phyloP scores from a whole-genome alignment of 441 rosid genomes.

The Erodium texanum region DNA sequence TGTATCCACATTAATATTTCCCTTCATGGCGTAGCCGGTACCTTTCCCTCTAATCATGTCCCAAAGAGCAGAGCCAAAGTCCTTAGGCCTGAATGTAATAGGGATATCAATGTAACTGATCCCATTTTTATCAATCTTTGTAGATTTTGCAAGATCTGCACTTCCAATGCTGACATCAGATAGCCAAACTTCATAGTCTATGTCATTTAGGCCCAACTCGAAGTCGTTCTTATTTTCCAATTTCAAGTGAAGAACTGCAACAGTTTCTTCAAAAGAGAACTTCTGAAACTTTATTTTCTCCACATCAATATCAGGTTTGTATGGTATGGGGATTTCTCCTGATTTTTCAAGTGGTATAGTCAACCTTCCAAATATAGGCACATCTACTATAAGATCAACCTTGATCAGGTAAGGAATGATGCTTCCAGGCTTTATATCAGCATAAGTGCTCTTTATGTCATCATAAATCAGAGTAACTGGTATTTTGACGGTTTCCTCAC shows the following conservation, averaged over 20 bases:
- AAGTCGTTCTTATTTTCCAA: conserved; percentile 81
- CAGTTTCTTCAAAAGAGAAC: conserved; percentile 78
- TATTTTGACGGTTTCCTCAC: conserved; percentile 86
- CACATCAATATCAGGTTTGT: conserved; percentile 78
- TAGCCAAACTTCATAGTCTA: conserved; percentile 85
- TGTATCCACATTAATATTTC: conserved; percentile 67
- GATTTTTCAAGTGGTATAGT: conserved; percentile 78
- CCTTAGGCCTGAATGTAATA: conserved; percentile 79
- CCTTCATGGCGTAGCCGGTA: conserved; percentile 78
- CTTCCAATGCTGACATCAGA: conserved; percentile 57
- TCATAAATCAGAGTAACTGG: conserved; percentile 71
- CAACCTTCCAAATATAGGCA: conserved; percentile 74
- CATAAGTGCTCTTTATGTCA: conserved; percentile 68
- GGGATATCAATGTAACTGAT: conserved; percentile 49
- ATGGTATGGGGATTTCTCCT: conserved; percentile 90
- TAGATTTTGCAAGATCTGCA: conserved; percentile 54
- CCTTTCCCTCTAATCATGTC: conserved; percentile 95
- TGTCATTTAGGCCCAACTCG: conserved; percentile 65
- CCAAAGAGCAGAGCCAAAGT: conserved; percentile 91
- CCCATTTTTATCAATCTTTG: conserved; percentile 64
- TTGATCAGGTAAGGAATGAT: conserved; percentile 74
- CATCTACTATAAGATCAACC: conserved; percentile 79
- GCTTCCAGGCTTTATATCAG: conserved; percentile 73
- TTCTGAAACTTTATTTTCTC: conserved; percentile 69
- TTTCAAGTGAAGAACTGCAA: conserved; percentile 73